Conservation (phyloP, 768 basidiomycete genomes). For the Trametes cinnabarina region DNA sequence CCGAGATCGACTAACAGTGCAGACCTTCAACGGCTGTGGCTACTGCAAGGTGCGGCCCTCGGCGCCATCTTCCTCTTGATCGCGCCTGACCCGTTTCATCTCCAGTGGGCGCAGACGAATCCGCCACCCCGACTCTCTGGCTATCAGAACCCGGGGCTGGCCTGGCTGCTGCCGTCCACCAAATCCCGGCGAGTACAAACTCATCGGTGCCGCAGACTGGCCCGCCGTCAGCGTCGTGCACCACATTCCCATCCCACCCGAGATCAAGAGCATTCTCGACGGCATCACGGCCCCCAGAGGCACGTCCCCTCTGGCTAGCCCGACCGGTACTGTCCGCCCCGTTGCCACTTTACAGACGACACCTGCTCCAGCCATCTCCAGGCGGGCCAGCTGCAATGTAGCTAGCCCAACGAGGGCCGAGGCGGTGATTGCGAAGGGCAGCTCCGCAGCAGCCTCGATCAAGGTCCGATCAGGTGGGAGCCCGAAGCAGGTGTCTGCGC, state of each 20-base stretch:
- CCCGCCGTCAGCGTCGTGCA: constrained; percentile 74
- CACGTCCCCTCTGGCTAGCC: constrained; percentile 12
- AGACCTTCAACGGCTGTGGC: constrained; percentile 82
- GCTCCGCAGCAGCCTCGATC: constrained; percentile 34
- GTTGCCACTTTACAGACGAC: constrained; percentile 8
- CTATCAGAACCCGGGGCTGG: constrained; percentile 75
- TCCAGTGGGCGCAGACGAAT: constrained; percentile 68
- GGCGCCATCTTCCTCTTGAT: constrained; percentile 15
- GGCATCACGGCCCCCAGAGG: constrained; percentile 39
- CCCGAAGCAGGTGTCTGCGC: constrained; percentile 44
- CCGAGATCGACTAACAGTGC: constrained; percentile 44
- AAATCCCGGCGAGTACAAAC: constrained; percentile 50
- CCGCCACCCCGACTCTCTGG: constrained; percentile 53
- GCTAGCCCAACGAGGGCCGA: constrained; percentile 24
- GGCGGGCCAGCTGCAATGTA: constrained; percentile 25
- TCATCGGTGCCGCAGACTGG: constrained; percentile 77
- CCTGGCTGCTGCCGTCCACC: constrained; percentile 89
- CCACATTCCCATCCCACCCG: constrained; percentile 67
- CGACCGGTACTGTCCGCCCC: constrained; percentile 17
- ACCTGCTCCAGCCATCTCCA: constrained; percentile 24
- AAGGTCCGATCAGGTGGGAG: constrained; percentile 56
- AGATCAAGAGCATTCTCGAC: constrained; percentile 68
- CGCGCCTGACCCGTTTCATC: constrained; percentile 25
- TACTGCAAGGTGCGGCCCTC: constrained; percentile 74
- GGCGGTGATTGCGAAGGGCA: constrained; percentile 15